Conservation (phyloP, 306 rosid genomes). For the Pyrus communis region DNA sequence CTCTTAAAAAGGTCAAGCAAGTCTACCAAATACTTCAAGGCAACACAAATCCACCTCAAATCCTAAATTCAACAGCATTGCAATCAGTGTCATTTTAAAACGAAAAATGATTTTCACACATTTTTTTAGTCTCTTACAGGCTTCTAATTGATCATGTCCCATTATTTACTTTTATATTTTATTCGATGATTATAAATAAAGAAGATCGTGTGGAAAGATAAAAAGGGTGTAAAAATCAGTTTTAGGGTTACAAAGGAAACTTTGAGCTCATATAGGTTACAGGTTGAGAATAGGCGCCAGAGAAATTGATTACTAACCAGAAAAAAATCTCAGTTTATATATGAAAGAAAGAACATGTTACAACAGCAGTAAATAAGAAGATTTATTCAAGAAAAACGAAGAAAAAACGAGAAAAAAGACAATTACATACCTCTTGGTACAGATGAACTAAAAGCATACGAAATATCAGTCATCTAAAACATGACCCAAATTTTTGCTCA, state of each 20-base stretch:
- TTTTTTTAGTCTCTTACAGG: too few relatives aligned
- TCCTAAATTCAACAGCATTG: not conserved
- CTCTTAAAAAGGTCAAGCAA: too few relatives aligned
- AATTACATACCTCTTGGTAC: constrained; percentile 9
- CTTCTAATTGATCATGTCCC: too few relatives aligned
- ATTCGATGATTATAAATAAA: too few relatives aligned
- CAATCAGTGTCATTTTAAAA: too few relatives aligned
- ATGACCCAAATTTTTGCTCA: constrained; percentile 16
- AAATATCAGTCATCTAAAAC: constrained; percentile 25
- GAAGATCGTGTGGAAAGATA: too few relatives aligned
- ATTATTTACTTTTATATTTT: too few relatives aligned
- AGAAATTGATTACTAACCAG: not conserved
- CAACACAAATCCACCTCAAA: not conserved
- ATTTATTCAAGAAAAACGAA: not conserved
- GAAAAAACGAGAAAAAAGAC: not conserved
- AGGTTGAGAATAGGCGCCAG: not conserved
- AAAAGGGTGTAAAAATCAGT: too few relatives aligned
- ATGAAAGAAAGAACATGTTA: constrained; percentile 10
- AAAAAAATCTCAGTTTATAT: constrained; percentile 5
- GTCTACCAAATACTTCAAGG: not conserved
- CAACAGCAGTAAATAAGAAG: constrained; percentile 6
- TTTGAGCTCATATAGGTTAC: not conserved
- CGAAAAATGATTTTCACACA: too few relatives aligned
- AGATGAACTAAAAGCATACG: constrained; percentile 5
- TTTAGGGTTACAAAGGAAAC: not conserved